Percentiles rank a stretch among this genome's conserved stretches.
phyloP scores from a whole-genome alignment of 805 yeast genomes.

The Nadsonia fulvescens region DNA sequence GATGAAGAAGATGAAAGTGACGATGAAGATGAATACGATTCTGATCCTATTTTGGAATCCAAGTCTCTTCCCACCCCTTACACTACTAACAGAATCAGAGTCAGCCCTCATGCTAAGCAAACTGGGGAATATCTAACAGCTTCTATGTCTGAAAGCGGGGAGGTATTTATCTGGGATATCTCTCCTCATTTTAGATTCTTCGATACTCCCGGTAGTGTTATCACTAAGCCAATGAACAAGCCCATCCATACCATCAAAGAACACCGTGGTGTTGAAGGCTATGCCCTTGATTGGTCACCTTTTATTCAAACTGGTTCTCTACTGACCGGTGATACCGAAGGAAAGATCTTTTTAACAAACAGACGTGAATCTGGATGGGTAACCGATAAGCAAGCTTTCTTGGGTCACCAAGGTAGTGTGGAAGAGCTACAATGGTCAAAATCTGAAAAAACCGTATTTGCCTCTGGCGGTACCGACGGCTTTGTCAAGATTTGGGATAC shows the following conservation, averaged over 20 bases:
- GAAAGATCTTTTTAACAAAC: slow-evolving; percentile 61
- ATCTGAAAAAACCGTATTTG: slow-evolving; percentile 81
- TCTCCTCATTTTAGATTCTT: slow-evolving; percentile 66
- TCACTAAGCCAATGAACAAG: slow-evolving; percentile 59
- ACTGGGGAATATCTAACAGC: slow-evolving; percentile 80
- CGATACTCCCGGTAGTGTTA: slow-evolving; percentile 69
- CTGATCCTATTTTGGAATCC: slow-evolving; percentile 76
- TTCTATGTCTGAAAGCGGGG: slow-evolving; percentile 77
- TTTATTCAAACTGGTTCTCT: slow-evolving; percentile 60
- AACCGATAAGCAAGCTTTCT: slow-evolving; percentile 69
- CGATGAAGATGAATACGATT: slow-evolving; percentile 52
- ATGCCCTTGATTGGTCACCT: slow-evolving; percentile 95
- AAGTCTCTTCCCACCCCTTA: slow-evolving; percentile 59
- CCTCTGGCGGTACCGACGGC: slow-evolving; percentile 89
- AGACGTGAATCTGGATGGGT: slow-evolving; percentile 64
- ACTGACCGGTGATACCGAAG: slow-evolving; percentile 76
- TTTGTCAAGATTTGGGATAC: slow-evolving; percentile 91
- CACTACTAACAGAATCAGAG: slow-evolving; percentile 80
- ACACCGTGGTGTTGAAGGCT: slow-evolving; percentile 95
- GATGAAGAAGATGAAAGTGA: slow-evolving; percentile 65
- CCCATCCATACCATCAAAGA: slow-evolving; percentile 66
- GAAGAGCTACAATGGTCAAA: slow-evolving; percentile 97
- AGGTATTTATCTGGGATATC: slow-evolving; percentile 69
- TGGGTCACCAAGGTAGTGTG: slow-evolving; percentile 39
- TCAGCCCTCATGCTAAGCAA: slow-evolving; percentile 53